Base-by-base conservation (phyloP, 225 moss, liverwort and hornwort genomes). In the Physcomitrellopsis africana region DNA sequence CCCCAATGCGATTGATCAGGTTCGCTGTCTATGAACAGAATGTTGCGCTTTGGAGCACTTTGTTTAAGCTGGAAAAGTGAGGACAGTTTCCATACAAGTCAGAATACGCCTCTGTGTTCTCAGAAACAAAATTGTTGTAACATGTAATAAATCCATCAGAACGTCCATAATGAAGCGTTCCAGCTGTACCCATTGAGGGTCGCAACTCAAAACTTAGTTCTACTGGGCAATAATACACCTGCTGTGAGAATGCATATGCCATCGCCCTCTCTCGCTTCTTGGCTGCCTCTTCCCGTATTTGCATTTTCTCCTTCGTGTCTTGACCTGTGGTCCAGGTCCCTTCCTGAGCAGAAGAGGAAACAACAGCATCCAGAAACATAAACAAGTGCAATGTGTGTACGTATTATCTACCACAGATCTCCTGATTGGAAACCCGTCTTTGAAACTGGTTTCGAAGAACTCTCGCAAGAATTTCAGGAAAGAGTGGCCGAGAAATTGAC, bases 1-100 rank as follows among this genome's bases (percentile, higher is more conserved):
- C 96, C 96, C 96, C 96, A 96, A 76, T 96, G 96, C 48, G 96
- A 93, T 78, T 93, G 96, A 82, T 96, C 92, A 52, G 96, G 93
- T 73, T 96, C 96, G 66, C 87, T 90, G 58, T 96, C 93, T 60
- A 96, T 96, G 58, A 86, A 96, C 60, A 96, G 84, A 79, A 77
- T 80, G 63, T 88, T 90, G 47, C 90, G 90, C 72, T 92, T 93
- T 14, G 91, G 92, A 27, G 93, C 68, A 68, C 91, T 90, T 81
- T 93, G 85, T 82, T 93, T 88, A 67, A 93, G 72, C 95, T 95
- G 75, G 7, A 86, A 65, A 44, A 71, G 51, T 58, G 71, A 57
- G 46, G 27, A 58, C 14, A 62, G 17, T 37, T 7, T 13, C 14
- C 72, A 58, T 44, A 41, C 10, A 12, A 9, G 60, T 83, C 32